phyloP scores from a whole-genome alignment of 495 filamentous ascomycete genomes.

The Hyaloscypha bicolor region DNA sequence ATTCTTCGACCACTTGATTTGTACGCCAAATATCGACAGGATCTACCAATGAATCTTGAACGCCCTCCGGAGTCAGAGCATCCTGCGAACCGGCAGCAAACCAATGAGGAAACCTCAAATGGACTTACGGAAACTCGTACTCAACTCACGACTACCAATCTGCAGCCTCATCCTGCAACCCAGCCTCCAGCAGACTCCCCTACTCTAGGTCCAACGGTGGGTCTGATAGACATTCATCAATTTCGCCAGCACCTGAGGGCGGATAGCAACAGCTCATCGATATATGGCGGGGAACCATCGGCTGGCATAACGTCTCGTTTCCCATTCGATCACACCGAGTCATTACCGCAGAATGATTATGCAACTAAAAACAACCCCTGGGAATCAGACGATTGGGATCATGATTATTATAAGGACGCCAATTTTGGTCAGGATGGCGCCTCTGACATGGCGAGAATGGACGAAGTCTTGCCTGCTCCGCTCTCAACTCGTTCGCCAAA shows the following conservation, averaged over 20 bases:
- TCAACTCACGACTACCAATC: not conserved
- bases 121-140: not conserved
- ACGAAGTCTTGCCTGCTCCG: slow-evolving; percentile 21
- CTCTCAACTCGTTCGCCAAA: slow-evolving; percentile 39
- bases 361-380: slow-evolving; percentile 52
- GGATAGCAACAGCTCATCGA: slow-evolving; percentile 78
- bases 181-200: slow-evolving; percentile 64
- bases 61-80: slow-evolving; percentile 38
- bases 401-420: slow-evolving; percentile 28
- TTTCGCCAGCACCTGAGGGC: slow-evolving; percentile 77
- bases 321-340: slow-evolving; percentile 33
- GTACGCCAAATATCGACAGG: slow-evolving; percentile 44
- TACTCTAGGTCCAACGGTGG: slow-evolving; percentile 67
- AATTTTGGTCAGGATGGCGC: slow-evolving; percentile 14
- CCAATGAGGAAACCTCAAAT: slow-evolving; percentile 32
- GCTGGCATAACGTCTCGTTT: slow-evolving; percentile 45
- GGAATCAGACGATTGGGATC: slow-evolving; percentile 52
- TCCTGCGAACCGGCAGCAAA: slow-evolving; percentile 33
- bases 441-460: not conserved
- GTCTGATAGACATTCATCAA: slow-evolving; percentile 67
- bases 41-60: slow-evolving; percentile 34
- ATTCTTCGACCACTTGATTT: slow-evolving; percentile 32
- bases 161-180: not conserved
- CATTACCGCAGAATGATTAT: slow-evolving; percentile 32
- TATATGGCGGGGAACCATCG: slow-evolving; percentile 58